A percentile compares a stretch with the other conserved stretches of the same genome.
These are phyloP conservation scores for Botrytis fabae DNA, from an alignment of 2,329 filamentous ascomycete genomes.

Conservation along the genomic window DNA sequence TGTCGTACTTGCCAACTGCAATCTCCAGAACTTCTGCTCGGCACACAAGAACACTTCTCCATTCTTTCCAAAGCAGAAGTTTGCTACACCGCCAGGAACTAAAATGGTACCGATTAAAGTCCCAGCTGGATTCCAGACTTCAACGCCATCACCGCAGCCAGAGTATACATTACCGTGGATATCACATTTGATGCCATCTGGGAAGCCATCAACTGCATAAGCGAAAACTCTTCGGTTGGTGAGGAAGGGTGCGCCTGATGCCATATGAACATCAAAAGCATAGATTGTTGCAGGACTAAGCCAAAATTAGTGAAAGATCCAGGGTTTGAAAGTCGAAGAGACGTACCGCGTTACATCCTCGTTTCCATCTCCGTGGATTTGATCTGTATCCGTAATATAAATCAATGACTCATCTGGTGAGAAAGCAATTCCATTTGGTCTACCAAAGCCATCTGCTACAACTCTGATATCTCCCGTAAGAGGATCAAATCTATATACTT, in stretches of 20 bases:
- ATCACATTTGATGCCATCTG: slow-evolving; percentile 61
- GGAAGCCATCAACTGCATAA: slow-evolving; percentile 53
- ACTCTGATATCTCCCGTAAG: slow-evolving; percentile 52
- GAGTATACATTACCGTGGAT: slow-evolving; percentile 56
- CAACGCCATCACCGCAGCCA: slow-evolving; percentile 55
- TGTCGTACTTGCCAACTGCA: slow-evolving; percentile 27
- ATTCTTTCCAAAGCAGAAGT: slow-evolving; percentile 38
- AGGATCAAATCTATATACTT: slow-evolving; percentile 59
- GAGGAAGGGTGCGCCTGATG: slow-evolving; percentile 29
- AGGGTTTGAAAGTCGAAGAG: slow-evolving; percentile 19
- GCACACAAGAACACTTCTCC: slow-evolving; percentile 37
- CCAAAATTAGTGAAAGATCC: neutral
- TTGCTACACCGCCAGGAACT: slow-evolving; percentile 34
- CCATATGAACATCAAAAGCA: slow-evolving; percentile 31
- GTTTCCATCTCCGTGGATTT: slow-evolving; percentile 37
- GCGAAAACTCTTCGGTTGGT: slow-evolving; percentile 51
- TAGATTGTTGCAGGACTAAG: slow-evolving; percentile 26
- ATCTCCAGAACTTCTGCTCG: slow-evolving; percentile 34
- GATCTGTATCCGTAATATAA: slow-evolving; percentile 59
- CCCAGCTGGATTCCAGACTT: slow-evolving; percentile 54
- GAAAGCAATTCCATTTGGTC: slow-evolving; percentile 60
- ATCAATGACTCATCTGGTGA: slow-evolving; percentile 52
- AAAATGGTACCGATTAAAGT: slow-evolving; percentile 52
- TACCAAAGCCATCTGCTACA: slow-evolving; percentile 57
- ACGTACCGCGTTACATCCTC: slow-evolving; percentile 24